Evolutionary conservation across 306 rosid species (phyloP), one percentile per base, ranked within the genome.

Genomic region (Canavalia ensiformis): DNA sequence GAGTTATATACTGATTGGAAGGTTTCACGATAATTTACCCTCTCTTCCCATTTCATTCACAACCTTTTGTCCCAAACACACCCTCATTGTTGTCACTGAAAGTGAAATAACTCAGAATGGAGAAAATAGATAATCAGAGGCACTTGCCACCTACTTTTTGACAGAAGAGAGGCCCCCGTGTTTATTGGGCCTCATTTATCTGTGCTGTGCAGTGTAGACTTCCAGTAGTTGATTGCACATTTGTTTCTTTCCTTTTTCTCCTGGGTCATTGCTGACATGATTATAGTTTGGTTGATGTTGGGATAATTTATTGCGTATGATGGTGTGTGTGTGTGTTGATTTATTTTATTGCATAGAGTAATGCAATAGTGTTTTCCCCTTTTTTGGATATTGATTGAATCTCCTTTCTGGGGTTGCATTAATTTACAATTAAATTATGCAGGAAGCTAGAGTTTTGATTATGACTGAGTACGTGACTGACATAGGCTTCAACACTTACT

Each of bases 141-240:
- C 25, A 5, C 74, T 31, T 29, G 3, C 47, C 2, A 10, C 62
- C 60, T 52, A 50, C 3, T 52, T 52, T 2, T 52, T 12, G 57
- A 9, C 28, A 52, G 28, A 4, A 29, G 57, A 52, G 29, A 52
- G 57, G 6, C 5, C 28, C 62, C 60, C 35, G 2, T 10, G 30
- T 57, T 74, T 44, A 29, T 45, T 10, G 5, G 55, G 45, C 6
- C 34, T 44, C n/a, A 3, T 55, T 7, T 18, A 18, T 18, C 3
- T 73, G 4, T 72, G 47, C 3, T 73, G 4, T 72, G 47, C 34
- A 50, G 50, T n/a, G 71, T 37, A 50, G 12, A 34, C 12, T 18
- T 52, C 72, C n/a, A 55, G 49, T 72, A 72, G 51, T 31, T n/a
- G 66, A 54, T 54, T 72, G 8, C 44, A 13, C 63, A 10, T 60